phyloP scores from a whole-genome alignment of 1,284 basidiomycete genomes.

The Sparassis latifolia region DNA sequence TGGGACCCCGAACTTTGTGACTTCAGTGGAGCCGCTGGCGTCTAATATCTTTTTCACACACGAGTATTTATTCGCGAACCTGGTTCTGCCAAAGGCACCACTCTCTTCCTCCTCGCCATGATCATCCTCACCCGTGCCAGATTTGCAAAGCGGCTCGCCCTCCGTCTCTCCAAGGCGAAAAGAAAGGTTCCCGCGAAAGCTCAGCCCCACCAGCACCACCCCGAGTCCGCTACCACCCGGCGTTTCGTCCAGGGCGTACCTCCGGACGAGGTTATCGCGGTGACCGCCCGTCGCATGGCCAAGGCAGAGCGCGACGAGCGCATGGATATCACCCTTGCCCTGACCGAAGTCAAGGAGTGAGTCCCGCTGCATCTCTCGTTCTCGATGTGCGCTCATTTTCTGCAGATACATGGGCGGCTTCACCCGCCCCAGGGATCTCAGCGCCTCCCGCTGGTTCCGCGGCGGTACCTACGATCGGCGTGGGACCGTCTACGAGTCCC shows the following conservation, averaged over 20 bases:
- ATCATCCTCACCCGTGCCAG: too few relatives aligned
- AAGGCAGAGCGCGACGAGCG: constrained; percentile 40
- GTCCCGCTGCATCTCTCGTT: constrained; percentile 7
- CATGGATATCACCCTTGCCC: constrained; percentile 29
- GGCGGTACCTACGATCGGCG: constrained; percentile 28
- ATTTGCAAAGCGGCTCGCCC: too few relatives aligned
- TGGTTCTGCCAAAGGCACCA: too few relatives aligned
- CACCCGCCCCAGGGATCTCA: constrained; percentile 34
- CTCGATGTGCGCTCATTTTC: not conserved
- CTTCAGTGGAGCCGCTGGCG: too few relatives aligned
- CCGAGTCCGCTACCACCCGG: not conserved
- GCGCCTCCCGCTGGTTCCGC: constrained; percentile 30
- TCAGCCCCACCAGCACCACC: too few relatives aligned
- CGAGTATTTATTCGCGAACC: too few relatives aligned
- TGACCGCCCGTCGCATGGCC: constrained; percentile 16
- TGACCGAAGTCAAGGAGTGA: constrained; percentile 32
- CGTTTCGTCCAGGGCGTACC: not conserved
- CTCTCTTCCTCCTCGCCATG: too few relatives aligned
- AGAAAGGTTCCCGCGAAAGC: too few relatives aligned
- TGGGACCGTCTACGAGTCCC: constrained; percentile 27
- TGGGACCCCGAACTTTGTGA: too few relatives aligned
- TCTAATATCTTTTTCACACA: too few relatives aligned
- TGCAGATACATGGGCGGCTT: constrained; percentile 32
- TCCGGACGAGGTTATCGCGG: constrained; percentile 4
- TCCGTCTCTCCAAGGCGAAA: too few relatives aligned